phyloP scores from a whole-genome alignment of 169 alveolate genomes.

The Condylostoma magnum region DNA sequence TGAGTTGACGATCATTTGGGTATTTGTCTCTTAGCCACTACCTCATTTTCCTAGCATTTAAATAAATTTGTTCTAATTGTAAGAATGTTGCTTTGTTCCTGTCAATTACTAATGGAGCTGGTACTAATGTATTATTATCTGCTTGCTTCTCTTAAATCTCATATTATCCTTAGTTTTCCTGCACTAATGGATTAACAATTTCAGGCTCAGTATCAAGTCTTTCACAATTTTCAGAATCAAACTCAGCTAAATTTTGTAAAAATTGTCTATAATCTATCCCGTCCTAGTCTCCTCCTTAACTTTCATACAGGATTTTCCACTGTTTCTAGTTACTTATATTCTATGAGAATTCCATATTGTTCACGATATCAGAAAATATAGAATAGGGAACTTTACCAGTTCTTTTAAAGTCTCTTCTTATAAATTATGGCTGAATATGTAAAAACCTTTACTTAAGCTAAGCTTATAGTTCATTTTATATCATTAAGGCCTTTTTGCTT shows the following conservation, averaged over 20 bases:
- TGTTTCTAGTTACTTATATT: neutral
- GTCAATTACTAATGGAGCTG: neutral
- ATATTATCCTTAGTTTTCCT: neutral
- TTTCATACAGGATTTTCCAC: neutral
- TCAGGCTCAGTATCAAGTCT: neutral
- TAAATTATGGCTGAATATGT: neutral
- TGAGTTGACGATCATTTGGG: neutral
- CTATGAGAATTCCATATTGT: conserved; percentile 25
- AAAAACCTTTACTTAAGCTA: neutral
- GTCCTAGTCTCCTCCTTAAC: neutral
- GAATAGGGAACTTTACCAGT: conserved; percentile 23
- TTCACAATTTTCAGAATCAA: neutral
- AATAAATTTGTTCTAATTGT: conserved; percentile 14
- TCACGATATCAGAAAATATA: neutral
- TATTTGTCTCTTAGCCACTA: neutral
- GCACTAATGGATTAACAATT: neutral
- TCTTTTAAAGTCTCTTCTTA: neutral
- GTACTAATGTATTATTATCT: neutral
- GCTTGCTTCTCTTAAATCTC: neutral
- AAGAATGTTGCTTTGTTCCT: conserved; percentile 6
- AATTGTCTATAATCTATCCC: conserved; percentile 1
- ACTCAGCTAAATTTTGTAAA: neutral
- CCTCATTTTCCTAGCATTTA: conserved; percentile 25
- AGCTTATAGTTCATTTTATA: conserved; percentile 2
- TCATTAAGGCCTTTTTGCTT: neutral